Evolutionary conservation across 2,329 filamentous ascomycete species (phyloP), one percentile per base, ranked within the genome.

Genomic region (Penicillium brasilianum): DNA sequence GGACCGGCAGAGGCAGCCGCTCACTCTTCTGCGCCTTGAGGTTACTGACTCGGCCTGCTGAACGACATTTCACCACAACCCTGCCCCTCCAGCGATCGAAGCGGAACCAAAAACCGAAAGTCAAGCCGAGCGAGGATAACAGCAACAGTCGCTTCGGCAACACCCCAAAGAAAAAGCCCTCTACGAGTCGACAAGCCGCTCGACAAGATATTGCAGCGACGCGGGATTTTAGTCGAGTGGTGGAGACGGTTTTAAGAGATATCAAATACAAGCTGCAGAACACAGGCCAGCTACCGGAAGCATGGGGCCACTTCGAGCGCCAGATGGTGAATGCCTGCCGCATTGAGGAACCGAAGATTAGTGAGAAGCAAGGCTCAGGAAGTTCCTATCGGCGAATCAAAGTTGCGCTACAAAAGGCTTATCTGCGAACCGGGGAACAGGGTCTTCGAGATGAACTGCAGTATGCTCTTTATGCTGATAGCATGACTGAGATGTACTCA

Each of bases 391-490:
- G 60, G 20, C 63, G 70, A 6, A 36, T 72, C 13, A 76, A 74
- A 57, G 14, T 51, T 14, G 61, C 80, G 52, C 73, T 92, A 58
- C 84, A 85, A 60, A 81, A 85, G 56, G 84, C 85, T 1, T 91
- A 89, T 69, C 78, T 89, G 44, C 72, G 77, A 6, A 77, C 71
- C 9, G 87, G 88, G 43, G 52, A 82, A 3, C 67, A 66, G 7
- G 85, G 83, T 1, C 76, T 92, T 30, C 71, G 71, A 8, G 76
- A 76, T n/a, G 86, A 90, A 68, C 65, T 97, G 39, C 84, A 84
- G 61, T 90, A 89, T 69, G 80, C 85, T 34, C 92, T 95, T 72
- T 87, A 89, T 68, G 87, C 84, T 39, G 87, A 88, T 65, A 78
- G 90, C 20, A 80, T 88, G 60, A 84, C 85, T 13, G 73, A 81